phyloP scores from a whole-genome alignment of 495 filamentous ascomycete genomes.

The Venustampulla echinocandica region DNA sequence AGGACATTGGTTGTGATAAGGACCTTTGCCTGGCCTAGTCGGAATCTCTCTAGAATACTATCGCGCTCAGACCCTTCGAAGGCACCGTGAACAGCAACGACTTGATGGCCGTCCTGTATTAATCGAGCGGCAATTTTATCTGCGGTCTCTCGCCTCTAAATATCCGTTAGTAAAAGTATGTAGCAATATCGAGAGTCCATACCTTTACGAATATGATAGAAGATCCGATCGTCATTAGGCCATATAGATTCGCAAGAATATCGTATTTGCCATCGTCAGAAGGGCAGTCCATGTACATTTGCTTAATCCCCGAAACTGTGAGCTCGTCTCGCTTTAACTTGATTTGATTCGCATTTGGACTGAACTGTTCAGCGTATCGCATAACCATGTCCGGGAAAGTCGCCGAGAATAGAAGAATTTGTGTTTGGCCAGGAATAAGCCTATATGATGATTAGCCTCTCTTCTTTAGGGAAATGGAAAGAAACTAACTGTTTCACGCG shows the following conservation, averaged over 20 bases:
- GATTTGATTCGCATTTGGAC: constrained; percentile 78
- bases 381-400: constrained; percentile 86
- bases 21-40: constrained; percentile 81
- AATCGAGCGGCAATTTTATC: constrained; percentile 75
- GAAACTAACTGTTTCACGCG: constrained; percentile 70
- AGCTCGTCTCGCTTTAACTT: constrained; percentile 84
- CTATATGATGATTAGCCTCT: constrained; percentile 30
- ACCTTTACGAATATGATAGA: constrained; percentile 97
- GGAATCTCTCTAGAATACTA: constrained; percentile 77
- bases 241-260: constrained; percentile 83
- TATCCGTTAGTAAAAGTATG: constrained; percentile 1
- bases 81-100: constrained; percentile 78
- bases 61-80: constrained; percentile 80
- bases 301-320: constrained; percentile 92
- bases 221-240: constrained; percentile 87
- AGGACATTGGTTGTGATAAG: constrained; percentile 97
- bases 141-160: constrained; percentile 71
- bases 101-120: constrained; percentile 79
- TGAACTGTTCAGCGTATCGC: constrained; percentile 67
- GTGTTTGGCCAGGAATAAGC: constrained; percentile 58
- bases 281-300: constrained; percentile 89
- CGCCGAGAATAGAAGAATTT: constrained; percentile 91
- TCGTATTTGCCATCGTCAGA: constrained; percentile 75
- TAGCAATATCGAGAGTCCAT: constrained; percentile 19
- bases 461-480: constrained; percentile 10